phyloP scores from a whole-genome alignment of 495 filamentous ascomycete species.

The Cudoniella acicularis region DNA sequence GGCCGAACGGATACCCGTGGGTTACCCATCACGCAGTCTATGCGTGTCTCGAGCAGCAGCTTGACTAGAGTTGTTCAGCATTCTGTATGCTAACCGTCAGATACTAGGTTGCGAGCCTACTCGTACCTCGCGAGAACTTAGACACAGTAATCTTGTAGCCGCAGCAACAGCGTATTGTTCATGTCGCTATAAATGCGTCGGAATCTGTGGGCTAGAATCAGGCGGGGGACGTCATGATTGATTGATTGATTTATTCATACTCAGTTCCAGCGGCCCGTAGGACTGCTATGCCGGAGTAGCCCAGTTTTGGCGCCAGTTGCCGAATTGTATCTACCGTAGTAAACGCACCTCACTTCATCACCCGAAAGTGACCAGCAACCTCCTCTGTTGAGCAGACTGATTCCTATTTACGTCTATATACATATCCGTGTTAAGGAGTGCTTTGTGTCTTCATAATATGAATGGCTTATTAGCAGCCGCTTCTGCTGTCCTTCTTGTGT shows the following conservation, averaged over 20 bases:
- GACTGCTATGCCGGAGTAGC: conserved; percentile 14
- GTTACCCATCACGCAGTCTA: too few relatives aligned
- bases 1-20: too few relatives aligned
- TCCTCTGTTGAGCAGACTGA: conserved; percentile 9
- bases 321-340: conserved; percentile 3
- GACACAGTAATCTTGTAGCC: too few relatives aligned
- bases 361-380: conserved; percentile 12
- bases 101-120: too few relatives aligned
- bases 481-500: conserved; percentile 18
- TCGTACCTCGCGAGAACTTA: too few relatives aligned
- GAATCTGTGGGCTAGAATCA: too few relatives aligned
- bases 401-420: conserved; percentile 17
- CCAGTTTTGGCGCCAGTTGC: conserved; percentile 14
- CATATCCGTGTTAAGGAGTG: conserved; percentile 18
- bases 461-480: conserved; percentile 17
- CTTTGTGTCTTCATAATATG: conserved; percentile 11
- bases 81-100: too few relatives aligned
- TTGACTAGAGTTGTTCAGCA: too few relatives aligned
- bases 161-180: too few relatives aligned
- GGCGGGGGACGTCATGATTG: too few relatives aligned
- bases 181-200: too few relatives aligned
- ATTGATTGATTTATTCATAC: conserved; percentile 13
- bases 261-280: conserved; percentile 8
- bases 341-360: conserved; percentile 4
- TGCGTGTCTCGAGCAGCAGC: too few relatives aligned